Conservation (phyloP, 106 monocot genomes). For the Dactylorhiza incarnata region DNA sequence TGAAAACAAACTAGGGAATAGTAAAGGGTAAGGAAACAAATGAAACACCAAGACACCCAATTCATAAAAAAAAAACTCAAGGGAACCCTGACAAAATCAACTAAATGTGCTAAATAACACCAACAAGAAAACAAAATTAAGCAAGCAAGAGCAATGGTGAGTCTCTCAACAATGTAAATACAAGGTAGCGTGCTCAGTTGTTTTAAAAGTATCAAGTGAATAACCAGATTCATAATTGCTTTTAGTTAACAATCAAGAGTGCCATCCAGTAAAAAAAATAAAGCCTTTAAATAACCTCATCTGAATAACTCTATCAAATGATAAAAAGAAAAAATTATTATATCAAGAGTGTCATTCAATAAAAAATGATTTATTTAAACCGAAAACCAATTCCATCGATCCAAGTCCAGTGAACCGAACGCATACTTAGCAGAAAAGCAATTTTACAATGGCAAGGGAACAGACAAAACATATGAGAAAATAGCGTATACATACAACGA, state of each 20-base stretch:
- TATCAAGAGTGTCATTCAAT: too few relatives aligned
- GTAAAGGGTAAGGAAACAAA: background rate
- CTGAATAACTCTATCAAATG: background rate
- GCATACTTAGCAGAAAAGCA: background rate
- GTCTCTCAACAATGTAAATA: background rate
- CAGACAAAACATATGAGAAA: background rate
- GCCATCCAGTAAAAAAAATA: background rate
- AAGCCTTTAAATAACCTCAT: background rate
- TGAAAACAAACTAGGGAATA: background rate
- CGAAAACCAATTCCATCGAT: too few relatives aligned
- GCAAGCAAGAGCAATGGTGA: background rate
- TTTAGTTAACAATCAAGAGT: background rate
- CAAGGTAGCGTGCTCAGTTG: background rate
- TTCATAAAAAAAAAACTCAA: too few relatives aligned
- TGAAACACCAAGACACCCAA: too few relatives aligned
- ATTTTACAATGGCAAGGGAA: background rate
- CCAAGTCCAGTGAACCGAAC: too few relatives aligned
- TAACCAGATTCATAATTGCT: background rate
- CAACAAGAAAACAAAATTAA: background rate
- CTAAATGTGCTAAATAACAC: background rate
- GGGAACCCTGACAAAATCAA: too few relatives aligned
- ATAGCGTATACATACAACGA: constrained; percentile 41
- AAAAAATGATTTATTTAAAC: too few relatives aligned
- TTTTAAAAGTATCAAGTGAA: background rate
- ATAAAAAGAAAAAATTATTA: background rate